Conservation (phyloP, 2,329 filamentous ascomycete species). For the Fusarium scirpi region DNA sequence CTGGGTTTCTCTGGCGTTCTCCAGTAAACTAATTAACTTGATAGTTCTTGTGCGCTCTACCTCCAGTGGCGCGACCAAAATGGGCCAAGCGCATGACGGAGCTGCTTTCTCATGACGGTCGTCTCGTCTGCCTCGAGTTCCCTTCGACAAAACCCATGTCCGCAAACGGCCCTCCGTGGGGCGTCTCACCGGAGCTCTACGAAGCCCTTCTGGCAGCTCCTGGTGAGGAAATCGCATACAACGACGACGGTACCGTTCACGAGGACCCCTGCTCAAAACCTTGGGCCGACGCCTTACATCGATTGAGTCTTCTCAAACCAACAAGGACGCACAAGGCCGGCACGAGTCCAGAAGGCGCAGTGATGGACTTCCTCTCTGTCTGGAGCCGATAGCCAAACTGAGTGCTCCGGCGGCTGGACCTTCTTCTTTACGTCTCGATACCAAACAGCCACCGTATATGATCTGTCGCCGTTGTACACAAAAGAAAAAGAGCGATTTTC, state of each 20-base stretch:
- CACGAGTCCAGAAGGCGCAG: slow-evolving; percentile 57
- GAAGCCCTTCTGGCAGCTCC: slow-evolving; percentile 77
- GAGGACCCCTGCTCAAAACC: slow-evolving; percentile 56
- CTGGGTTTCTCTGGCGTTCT: slow-evolving; percentile 3
- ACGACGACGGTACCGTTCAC: slow-evolving; percentile 58
- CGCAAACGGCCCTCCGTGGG: slow-evolving; percentile 78
- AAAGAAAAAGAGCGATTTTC: slow-evolving; percentile 41
- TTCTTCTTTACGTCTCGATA: slow-evolving; percentile 42
- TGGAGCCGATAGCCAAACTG: slow-evolving; percentile 56
- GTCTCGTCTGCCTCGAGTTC: slow-evolving; percentile 78
- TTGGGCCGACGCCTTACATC: slow-evolving; percentile 54
- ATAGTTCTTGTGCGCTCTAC: slow-evolving; percentile 73
- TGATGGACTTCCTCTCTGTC: slow-evolving; percentile 66
- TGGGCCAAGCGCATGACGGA: slow-evolving; percentile 67
- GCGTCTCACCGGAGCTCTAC: slow-evolving; percentile 76
- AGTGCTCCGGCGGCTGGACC: slow-evolving; percentile 8
- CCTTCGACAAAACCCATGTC: slow-evolving; percentile 77
- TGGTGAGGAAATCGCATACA: slow-evolving; percentile 74
- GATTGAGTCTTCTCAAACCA: slow-evolving; percentile 64
- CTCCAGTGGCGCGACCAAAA: slow-evolving; percentile 61
- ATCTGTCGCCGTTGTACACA: slow-evolving; percentile 36
- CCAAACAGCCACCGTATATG: slow-evolving; percentile 43
- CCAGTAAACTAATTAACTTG: slow-evolving; percentile 28
- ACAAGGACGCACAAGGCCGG: slow-evolving; percentile 62
- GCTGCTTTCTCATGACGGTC: slow-evolving; percentile 62